A percentile compares a stretch with the other conserved stretches of the same genome.
Conservation (phyloP, 2,329 filamentous ascomycete genomes). For the Daldinia sp. region DNA sequence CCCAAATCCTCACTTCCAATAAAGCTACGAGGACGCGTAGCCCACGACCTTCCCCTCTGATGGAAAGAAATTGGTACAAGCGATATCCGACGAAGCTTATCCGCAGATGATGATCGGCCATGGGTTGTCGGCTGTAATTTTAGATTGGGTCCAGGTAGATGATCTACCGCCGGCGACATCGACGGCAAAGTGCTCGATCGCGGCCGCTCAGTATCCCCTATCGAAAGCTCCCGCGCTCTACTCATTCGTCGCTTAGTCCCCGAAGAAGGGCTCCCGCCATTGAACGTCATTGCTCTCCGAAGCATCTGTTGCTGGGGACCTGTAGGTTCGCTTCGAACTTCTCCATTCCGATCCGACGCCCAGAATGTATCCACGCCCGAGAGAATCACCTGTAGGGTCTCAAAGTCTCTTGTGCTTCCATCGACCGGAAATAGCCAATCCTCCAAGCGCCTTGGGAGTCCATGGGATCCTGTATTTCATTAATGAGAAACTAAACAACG, state of each 20-base stretch:
- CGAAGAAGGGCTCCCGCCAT: constrained; percentile 19
- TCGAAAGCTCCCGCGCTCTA: constrained; percentile 14
- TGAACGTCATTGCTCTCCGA: constrained; percentile 40
- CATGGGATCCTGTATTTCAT: constrained; percentile 39
- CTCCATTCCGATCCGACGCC: constrained; percentile 43
- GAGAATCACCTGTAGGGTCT: constrained; percentile 45
- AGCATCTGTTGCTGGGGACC: constrained; percentile 30
- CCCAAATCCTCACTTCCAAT: constrained; percentile 31
- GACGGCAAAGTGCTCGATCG: constrained; percentile 40
- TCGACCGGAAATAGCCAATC: constrained; percentile 45
- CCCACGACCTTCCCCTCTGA: constrained; percentile 29
- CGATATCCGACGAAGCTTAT: constrained; percentile 31
- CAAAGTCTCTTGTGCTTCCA: constrained; percentile 44
- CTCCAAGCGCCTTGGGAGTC: constrained; percentile 39
- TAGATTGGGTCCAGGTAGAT: constrained; percentile 9
- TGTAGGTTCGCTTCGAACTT: constrained; percentile 39
- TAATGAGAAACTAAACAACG: not conserved
- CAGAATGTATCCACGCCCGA: constrained; percentile 43
- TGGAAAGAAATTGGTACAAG: constrained; percentile 32
- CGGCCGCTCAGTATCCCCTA: constrained; percentile 31
- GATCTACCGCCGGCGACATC: constrained; percentile 22
- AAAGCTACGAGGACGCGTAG: constrained; percentile 39
- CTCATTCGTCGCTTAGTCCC: constrained; percentile 25
- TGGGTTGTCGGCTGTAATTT: constrained; percentile 19
- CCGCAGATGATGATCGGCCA: constrained; percentile 29